Conservation (phyloP, 441 rosid species). For the Populus trichocarpa region DNA sequence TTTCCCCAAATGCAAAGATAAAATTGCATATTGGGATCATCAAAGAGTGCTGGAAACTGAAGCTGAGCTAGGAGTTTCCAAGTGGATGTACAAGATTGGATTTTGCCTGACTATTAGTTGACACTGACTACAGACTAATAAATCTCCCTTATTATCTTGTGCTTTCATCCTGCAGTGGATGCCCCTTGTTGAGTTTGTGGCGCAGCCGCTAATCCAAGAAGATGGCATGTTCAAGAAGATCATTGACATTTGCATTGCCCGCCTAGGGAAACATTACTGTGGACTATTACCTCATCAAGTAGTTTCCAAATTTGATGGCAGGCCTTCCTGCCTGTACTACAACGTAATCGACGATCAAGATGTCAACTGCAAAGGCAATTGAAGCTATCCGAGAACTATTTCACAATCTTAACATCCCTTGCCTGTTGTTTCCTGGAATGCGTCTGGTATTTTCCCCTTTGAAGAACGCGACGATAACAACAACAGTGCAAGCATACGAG, state of each 20-base stretch:
- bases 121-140: background rate
- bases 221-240: constrained; percentile 87
- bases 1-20: background rate
- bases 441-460: background rate
- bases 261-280: constrained; percentile 64
- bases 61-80: background rate
- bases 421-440: background rate
- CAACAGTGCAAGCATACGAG: background rate
- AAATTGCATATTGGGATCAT: background rate
- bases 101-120: background rate
- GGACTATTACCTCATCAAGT: constrained; percentile 68
- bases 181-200: constrained; percentile 73
- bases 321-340: constrained; percentile 66
- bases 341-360: constrained; percentile 48
- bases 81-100: background rate
- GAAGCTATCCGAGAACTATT: constrained; percentile 1
- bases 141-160: background rate
- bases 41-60: background rate
- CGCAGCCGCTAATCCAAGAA: constrained; percentile 69
- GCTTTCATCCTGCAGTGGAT: constrained; percentile 62
- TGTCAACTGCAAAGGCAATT: constrained; percentile 33
- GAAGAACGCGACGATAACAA: background rate
- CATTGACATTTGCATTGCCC: constrained; percentile 69
- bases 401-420: background rate
- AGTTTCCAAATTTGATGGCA: constrained; percentile 76